These are phyloP conservation scores for Blumeria graminis DNA, from an alignment of 2,329 filamentous ascomycete species.

Conservation along the genomic window DNA sequence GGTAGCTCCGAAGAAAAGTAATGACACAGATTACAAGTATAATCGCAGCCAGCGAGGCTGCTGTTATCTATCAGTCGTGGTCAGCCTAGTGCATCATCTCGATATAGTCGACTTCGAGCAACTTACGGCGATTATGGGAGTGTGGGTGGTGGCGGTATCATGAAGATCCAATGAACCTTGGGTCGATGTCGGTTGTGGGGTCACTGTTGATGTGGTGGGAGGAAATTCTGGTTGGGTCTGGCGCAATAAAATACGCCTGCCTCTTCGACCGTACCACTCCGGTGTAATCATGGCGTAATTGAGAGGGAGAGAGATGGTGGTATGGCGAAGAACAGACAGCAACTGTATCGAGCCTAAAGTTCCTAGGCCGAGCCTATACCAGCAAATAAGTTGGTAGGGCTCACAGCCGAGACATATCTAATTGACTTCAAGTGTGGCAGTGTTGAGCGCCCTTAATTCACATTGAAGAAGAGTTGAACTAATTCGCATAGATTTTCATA, in stretches of 20 bases:
- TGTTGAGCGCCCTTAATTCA: too few relatives aligned
- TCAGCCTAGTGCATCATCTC: background rate
- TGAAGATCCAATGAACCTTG: background rate
- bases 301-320: too few relatives aligned
- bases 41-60: slow-evolving; percentile 6
- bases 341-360: too few relatives aligned
- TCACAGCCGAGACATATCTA: too few relatives aligned
- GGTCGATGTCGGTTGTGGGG: background rate
- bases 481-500: too few relatives aligned
- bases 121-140: background rate
- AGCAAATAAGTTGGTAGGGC: too few relatives aligned
- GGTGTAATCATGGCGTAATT: too few relatives aligned
- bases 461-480: too few relatives aligned
- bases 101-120: background rate
- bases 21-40: slow-evolving; percentile 7
- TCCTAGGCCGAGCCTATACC: too few relatives aligned
- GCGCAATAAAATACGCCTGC: background rate
- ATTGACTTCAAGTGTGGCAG: too few relatives aligned
- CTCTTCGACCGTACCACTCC: background rate
- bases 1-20: slow-evolving; percentile 17
- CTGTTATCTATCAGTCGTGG: slow-evolving; percentile 2
- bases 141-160: background rate
- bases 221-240: background rate
- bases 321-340: too few relatives aligned
- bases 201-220: background rate